Evolutionary conservation across 257 asterid genomes (phyloP), one percentile per base, ranked within the genome.

Genomic region (Primulina tabacum): DNA sequence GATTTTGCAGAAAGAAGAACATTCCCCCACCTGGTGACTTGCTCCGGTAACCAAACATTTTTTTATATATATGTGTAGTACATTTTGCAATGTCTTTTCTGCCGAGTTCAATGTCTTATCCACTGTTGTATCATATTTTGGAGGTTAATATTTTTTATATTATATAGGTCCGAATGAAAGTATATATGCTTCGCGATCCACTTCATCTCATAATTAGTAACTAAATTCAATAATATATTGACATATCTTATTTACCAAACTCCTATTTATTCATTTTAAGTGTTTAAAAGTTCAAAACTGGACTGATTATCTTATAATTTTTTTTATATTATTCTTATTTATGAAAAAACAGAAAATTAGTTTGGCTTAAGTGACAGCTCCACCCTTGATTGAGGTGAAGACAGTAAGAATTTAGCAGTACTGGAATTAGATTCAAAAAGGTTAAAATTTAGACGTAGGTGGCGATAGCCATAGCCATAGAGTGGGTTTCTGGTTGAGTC

Each of bases 341-440:
- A 28, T 2, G 1, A 28, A 28, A 28, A 28, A 28, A 28, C 30
- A 28, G 30, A 28, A 28, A 28, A 28, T 28, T 28, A 28, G 5
- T 10, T 34, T 34, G 9, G 8, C 2, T 34, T 34, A 34, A 47
- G 62, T 32, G 53, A 38, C 34, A 62, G 69, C 24, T 62, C 47
- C 47, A n/a, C 30, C 61, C 32, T 21, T 21, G 58, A 62, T 50
- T 71, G 55, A 50, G 62, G 50, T 37, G 24, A 38, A 68, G 79
- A 70, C 80, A 76, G 76, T 76, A 76, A 47, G 76, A 76, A 76
- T 76, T 47, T 64, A 64, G 72, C 20, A 37, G 66, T 32, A 38
- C 16, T 38, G 50, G 53, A 24, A 59, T 62, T 37, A 53, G 38
- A 28, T 60, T 64, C 72, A 59, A 76, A 76, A 43, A 43, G 60